Base-by-base conservation (phyloP, 495 filamentous ascomycete genomes). In the Achaetomiella virescens region DNA sequence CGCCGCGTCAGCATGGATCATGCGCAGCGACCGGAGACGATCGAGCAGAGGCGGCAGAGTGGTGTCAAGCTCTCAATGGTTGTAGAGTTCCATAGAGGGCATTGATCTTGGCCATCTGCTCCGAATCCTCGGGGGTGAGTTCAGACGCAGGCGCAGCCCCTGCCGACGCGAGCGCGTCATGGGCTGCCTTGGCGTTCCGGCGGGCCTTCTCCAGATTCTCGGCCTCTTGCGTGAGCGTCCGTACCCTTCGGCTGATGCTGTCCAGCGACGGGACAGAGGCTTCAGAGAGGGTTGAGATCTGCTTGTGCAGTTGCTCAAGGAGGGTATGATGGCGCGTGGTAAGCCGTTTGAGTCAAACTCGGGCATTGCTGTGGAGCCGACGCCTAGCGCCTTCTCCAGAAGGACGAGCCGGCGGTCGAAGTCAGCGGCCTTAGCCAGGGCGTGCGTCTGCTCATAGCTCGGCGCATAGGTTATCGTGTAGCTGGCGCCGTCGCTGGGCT, bases 61-160 rank as follows among this genome's bases (percentile, higher is more conserved):
- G 95, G 93, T 4, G 88, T 79, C 14, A 97, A 75, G 52, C 80
- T 88, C 70, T 97, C 90, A 58, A 99, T 95, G 11, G 89, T 92
- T 6, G 84, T 6, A 99, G 78, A 15, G 89, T 89, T 2, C 86
- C 85, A 69, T 96, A 97, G 3, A 99, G 81, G 2, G 91, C 91
- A 62, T 95, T 92, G 66, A 97, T 87, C 68, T 95, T 96, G 38
- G 89, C 80, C 17, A 80, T 79, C 60, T 89, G 82, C 63, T 95
- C 89, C 33, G 82, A 78, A 27, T 79, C 79, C 33, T 75, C 72
- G 18, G 36, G 58, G 54, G 29, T 62, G 49, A 51, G 55, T 33
- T 74, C 76, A 11, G 58, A 40, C 51, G 62, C 61, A 47, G 65
- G 45, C 24, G 68, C 63, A 42, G 76, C 69, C 18, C 78, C 69